Evolutionary conservation across 306 rosid genomes (phyloP), one percentile per base, ranked within the genome.

Genomic region (Albizia julibrissin): DNA sequence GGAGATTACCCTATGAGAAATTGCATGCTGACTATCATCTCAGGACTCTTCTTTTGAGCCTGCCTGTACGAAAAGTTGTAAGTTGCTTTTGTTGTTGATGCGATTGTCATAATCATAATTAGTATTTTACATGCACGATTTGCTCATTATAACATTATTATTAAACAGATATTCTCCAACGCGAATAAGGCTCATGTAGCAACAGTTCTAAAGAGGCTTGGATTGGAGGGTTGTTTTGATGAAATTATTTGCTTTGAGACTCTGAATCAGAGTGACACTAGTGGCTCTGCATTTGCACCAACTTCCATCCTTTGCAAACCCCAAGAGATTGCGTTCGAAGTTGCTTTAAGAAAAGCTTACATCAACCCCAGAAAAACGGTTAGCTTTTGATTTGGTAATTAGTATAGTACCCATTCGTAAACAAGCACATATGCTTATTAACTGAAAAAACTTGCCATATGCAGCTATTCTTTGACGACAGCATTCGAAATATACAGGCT

Each of bases 381-480:
- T 14, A 43, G 58, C 9, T 44, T 12, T 10, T 19, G 19, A 37
- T 3, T 19, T 31, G 9, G 5, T 68, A 37, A 1, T 9, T 31
- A 9, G 5, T 21, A n/a, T 10, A 1, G 27, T 56, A 19, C 24
- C 62, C 22, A 1, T 18, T 50, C 6, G 2, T 67, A n/a, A 18
- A 37, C 18, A 34, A 21, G 29, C 27, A n/a, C 26, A 21, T 2
- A 8, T 9, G 72, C 3, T 16, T 3, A 13, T 16, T 27, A 64
- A 26, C 74, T 11, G 19, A 69, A 15, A n/a, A 5, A 39, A 9
- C 22, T 19, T 15, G 15, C 27, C 37, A 22, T 14, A 7, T 24
- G 39, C 75, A 24, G 75, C 39, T 71, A 26, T 71, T 71, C 75
- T 71, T 71, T 12, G 75, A 71, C n/a, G 75, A 71, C 75, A 44